phyloP scores from a whole-genome alignment of 306 rosid species.

The Amphicarpaea edgeworthii region DNA sequence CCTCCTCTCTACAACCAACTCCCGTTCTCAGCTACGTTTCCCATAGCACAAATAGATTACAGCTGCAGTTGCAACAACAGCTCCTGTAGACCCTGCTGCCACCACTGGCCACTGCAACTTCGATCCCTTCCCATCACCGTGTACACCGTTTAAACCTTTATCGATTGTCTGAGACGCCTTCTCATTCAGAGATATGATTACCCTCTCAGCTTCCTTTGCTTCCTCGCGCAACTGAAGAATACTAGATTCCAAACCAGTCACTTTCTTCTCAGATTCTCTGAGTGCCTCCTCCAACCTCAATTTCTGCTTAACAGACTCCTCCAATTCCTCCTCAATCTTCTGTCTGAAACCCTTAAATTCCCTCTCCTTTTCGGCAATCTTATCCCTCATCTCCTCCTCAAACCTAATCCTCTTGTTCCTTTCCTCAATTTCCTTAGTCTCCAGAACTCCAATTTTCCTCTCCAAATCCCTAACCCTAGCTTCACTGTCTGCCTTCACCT shows the following conservation, averaged over 20 bases:
- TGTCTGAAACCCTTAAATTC: conserved; percentile 55
- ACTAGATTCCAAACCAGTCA: conserved; percentile 51
- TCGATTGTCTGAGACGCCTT: conserved; percentile 55
- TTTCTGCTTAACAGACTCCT: conserved; percentile 58
- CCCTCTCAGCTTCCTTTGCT: conserved; percentile 61
- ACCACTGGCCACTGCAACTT: conserved; percentile 70
- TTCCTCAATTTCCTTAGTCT: conserved; percentile 87
- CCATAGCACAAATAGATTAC: conserved; percentile 51
- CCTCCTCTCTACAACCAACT: conserved; percentile 58
- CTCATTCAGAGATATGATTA: conserved; percentile 60
- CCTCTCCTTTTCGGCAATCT: conserved; percentile 67
- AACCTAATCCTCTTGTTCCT: conserved; percentile 77
- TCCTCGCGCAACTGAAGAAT: conserved; percentile 62
- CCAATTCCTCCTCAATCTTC: conserved; percentile 59
- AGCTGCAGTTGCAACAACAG: conserved; percentile 60
- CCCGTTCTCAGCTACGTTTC: conserved; percentile 63
- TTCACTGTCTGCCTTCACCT: conserved; percentile 60
- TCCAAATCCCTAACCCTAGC: conserved; percentile 79
- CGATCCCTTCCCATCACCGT: conserved; percentile 51
- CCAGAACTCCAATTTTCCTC: conserved; percentile 76
- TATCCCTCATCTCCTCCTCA: conserved; percentile 85
- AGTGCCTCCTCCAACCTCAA: conserved; percentile 54
- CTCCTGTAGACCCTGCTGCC: conserved; percentile 78
- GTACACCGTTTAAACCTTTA: conserved; percentile 55
- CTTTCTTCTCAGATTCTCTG: conserved; percentile 59